Evolutionary conservation across 208 protist species (phyloP), one percentile per base, ranked within the genome.

Genomic region (Herpetomonas samuelpessoai): DNA sequence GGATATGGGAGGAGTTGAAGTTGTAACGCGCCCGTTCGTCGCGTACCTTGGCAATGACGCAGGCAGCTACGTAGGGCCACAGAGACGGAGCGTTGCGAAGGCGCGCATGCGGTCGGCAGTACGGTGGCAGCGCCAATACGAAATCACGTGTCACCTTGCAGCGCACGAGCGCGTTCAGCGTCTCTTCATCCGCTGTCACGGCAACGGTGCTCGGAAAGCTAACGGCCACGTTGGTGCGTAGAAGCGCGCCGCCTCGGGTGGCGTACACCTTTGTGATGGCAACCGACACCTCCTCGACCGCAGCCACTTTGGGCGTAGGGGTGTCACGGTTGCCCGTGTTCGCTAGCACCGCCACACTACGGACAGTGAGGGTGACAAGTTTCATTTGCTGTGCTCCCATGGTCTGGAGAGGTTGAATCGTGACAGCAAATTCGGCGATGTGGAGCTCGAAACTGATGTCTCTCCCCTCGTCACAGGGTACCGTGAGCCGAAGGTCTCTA

Each of bases 21-120:
- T 94, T 94, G 71, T 80, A 92, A 10, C 84, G 79, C 53, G 74
- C 63, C 25, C 65, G 58, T 53, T 72, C 61, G 46, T 94, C 79
- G 10, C 73, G 79, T 24, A 91, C 41, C 21, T 77, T 56, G 29
- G 74, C 65, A 14, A 91, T 3, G 14, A 88, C 71, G 61, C 76
- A 88, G 48, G 56, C 57, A 29, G 46, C 64, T 4, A 68, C 71
- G 68, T 88, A 92, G 12, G 57, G 55, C 83, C 88, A 94, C 7
- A 77, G 65, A 14, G 83, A 89, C 7, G 48, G 39, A n/a, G 61
- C 57, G 0, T 46, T 49, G 21, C 74, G 76, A 10, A 91, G 74
- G 22, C 59, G 45, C 6, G 62, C 39, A 57, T 76, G 87, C 10
- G 74, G 79, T 19, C 78, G 68, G 59, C 82, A 90, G 57, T 83